Evolutionary conservation across 306 rosid genomes (phyloP).

Genomic region (Aeschynomene evenia): DNA sequence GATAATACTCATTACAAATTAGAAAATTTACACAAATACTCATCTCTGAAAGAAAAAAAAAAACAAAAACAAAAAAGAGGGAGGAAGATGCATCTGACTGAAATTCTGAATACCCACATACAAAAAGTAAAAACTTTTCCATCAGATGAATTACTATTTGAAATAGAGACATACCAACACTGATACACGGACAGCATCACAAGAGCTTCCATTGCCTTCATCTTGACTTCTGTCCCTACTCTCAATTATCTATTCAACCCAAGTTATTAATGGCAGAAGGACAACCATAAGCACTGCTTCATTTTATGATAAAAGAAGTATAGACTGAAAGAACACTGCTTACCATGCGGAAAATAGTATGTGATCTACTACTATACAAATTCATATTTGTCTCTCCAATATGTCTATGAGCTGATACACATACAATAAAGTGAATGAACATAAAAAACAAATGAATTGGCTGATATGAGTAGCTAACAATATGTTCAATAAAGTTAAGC

Average conservation of each 20-base stretch:
- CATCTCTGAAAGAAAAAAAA: background rate
- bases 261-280: constrained; percentile 23
- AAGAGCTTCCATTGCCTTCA: constrained; percentile 53
- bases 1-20: constrained; percentile 5
- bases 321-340: constrained; percentile 20
- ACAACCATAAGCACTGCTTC: constrained; percentile 2
- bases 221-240: constrained; percentile 77
- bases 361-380: constrained; percentile 89
- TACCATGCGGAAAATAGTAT: constrained; percentile 99
- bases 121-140: background rate
- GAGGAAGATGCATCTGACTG: background rate
- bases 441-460: background rate
- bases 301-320: background rate
- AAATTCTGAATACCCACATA: background rate
- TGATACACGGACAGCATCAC: constrained; percentile 96
- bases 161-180: constrained; percentile 64
- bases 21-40: constrained; percentile 10
- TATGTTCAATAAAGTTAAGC: background rate
- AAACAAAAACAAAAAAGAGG: background rate
- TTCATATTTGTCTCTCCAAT: constrained; percentile 99
- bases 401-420: constrained; percentile 85
- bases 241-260: constrained; percentile 71
- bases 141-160: background rate
- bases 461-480: constrained; percentile 7
- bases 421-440: constrained; percentile 3